Base-by-base conservation (phyloP, 1,284 basidiomycete genomes). In the Marasmius fiardii region DNA sequence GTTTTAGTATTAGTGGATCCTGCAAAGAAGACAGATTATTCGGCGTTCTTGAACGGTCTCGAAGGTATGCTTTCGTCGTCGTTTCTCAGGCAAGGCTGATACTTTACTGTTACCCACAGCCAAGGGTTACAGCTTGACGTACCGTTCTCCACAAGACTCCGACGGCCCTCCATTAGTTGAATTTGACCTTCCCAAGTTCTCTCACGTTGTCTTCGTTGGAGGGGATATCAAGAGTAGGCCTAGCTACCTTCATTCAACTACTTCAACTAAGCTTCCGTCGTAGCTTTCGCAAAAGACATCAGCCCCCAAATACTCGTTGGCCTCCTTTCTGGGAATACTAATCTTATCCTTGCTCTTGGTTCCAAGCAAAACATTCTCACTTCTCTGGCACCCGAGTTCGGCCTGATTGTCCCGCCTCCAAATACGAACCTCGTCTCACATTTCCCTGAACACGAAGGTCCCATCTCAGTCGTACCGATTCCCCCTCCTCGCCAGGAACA, bases 1-100 rank as follows among this genome's bases (percentile, higher is more conserved):
- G 88, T 97, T 14, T 81, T 97, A 23, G 89, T 96, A 53, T 78
- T 96, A 12, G 78, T 94, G 47, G 92, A 96, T 65, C 82, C 85
- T 4, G 77, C 76, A 52, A 71, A 87, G 28, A 76, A 83, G 64
- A 79, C 82, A 52, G 80, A 89, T 61, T 96, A 89, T 69, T 88
- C 88, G 16, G 74, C 85, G 64, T 95, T 95, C 80, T 95, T 93
- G 71, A 73, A 78, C 55, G 87, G 85, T 18, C 75, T 97, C 47
- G 78, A 85, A 75, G 81, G 93, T 94, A 53, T 54, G 72, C 65
- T 18, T n/a, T n/a, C 21, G 16, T 43, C 20, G 26, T 16, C 14
- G 21, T 28, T 20, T 23, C 31, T 20, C n/a, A 16, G 57, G 39
- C 18, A 52, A 33, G 52, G 14, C 23, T 24, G 24, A 4, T 24